Evolutionary conservation across 805 yeast genomes (phyloP), one percentile per base, ranked within the genome.

Genomic region (Hanseniaspora lachancei): DNA sequence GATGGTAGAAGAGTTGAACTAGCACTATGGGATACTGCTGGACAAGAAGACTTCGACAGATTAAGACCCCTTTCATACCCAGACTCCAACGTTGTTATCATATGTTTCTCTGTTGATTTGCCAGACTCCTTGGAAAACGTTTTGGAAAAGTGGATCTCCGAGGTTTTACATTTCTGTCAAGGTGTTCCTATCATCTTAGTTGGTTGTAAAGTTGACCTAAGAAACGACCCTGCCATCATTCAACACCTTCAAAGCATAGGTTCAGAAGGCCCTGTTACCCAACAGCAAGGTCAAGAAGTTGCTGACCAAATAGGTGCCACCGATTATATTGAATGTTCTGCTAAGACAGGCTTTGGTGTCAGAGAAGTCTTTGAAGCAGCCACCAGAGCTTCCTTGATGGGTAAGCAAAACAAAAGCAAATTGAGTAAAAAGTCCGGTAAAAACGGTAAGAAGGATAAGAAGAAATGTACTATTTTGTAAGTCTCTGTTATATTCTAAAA

Each of bases 1-100:
- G 91, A 85, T 64, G 95, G 95, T 51, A 85, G 91, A 72, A 80
- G 86, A 68, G 97, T 91, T 58, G 96, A 89, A 70, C 76, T 89
- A 71, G 95, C 96, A 8, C 76, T 89, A 62, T 89, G 96, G 96
- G 96, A 89, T 68, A 91, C 98, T 6, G 98, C 98, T 1, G 98
- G 98, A 8, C 98, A 91, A 74, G 98, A 91, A 71, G 98, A 91
- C 72, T 91, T 91, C 63, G 98, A 91, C 69, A 78, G 97, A 60
- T 76, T 91, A 68, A 79, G 98, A 68, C 87, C 97, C 0, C 75
- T 91, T 59, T 85, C 95, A 50, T 93, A 93, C 69, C 82, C 89
- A 29, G 97, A 93, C 69, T 93, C 98, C 3, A 97, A 91, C 70
- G 87, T 96, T 64, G 89, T 93, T 63, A 93, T 91, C 89, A 78